Evolutionary conservation across 192 early-diverging fungal genomes (phyloP).

Genomic region (Glomus cerebriforme): DNA sequence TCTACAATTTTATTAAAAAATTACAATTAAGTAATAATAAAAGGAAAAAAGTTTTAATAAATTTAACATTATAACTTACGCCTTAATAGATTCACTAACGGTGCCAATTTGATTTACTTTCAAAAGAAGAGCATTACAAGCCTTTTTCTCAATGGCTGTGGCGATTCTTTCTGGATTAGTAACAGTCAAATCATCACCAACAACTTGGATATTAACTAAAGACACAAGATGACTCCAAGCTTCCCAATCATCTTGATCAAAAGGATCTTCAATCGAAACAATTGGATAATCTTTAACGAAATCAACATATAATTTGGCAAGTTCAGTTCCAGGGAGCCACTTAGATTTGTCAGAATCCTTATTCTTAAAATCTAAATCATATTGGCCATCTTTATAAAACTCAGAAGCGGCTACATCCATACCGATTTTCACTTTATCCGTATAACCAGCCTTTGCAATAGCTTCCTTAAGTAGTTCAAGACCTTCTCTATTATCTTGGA

Average conservation of each 20-base stretch:
- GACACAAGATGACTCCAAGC: slow-evolving; percentile 81
- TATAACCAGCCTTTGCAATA: slow-evolving; percentile 94
- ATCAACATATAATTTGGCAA: slow-evolving; percentile 82
- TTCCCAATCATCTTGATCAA: slow-evolving; percentile 99
- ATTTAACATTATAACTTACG: slow-evolving; percentile 21
- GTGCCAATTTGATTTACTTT: slow-evolving; percentile 99
- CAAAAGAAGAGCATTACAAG: slow-evolving; percentile 91
- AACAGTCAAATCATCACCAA: slow-evolving; percentile 97
- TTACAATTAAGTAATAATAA: slow-evolving; percentile 12
- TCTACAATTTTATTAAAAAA: slow-evolving; percentile 26
- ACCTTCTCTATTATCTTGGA: slow-evolving; percentile 95
- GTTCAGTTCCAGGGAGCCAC: slow-evolving; percentile 73
- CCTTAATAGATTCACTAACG: slow-evolving; percentile 88
- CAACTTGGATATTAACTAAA: slow-evolving; percentile 76
- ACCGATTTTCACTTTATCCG: slow-evolving; percentile 93
- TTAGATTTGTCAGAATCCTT: slow-evolving; percentile 74
- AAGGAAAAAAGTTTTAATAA: not conserved
- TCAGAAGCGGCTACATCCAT: slow-evolving; percentile 99
- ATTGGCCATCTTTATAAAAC: slow-evolving; percentile 96
- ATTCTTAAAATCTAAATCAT: slow-evolving; percentile 99
- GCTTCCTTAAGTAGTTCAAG: slow-evolving; percentile 88
- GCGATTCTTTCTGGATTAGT: slow-evolving; percentile 94
- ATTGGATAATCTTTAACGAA: slow-evolving; percentile 87
- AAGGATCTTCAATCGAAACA: slow-evolving; percentile 98
- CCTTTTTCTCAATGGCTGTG: slow-evolving; percentile 90